Conservation (phyloP, 371 early-diverging fungal genomes). For the Apophysomyces ossiformis region DNA sequence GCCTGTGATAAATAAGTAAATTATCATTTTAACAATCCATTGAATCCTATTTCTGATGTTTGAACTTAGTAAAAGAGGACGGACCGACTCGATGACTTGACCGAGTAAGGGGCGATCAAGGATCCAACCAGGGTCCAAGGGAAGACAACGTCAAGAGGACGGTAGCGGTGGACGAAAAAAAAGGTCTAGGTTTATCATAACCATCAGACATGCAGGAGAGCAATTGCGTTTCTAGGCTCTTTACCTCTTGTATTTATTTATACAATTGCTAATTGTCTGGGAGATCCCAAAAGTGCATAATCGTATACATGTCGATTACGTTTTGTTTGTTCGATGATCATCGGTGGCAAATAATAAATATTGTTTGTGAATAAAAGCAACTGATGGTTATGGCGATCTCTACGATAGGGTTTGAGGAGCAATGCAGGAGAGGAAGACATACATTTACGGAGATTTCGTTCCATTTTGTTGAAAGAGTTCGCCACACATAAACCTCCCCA, state of each 20-base stretch:
- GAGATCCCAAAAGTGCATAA: not conserved
- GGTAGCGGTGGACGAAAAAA: not conserved
- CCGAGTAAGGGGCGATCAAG: not conserved
- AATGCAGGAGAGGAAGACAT: conserved; percentile 1
- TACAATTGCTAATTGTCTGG: not conserved
- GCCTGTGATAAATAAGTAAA: too few species aligned
- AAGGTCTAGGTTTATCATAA: conserved; percentile 2
- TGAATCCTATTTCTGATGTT: too few species aligned
- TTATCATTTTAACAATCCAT: too few species aligned
- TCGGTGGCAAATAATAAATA: not conserved
- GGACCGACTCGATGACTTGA: not conserved
- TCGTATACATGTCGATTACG: not conserved
- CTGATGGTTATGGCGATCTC: not conserved
- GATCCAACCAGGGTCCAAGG: conserved; percentile 8
- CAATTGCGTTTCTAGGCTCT: not conserved
- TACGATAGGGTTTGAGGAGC: conserved; percentile 3
- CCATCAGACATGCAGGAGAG: conserved; percentile 3
- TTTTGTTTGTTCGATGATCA: not conserved
- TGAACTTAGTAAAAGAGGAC: too few species aligned
- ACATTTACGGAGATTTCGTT: conserved; percentile 9
- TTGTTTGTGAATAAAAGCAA: not conserved
- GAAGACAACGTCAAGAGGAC: conserved; percentile 9
- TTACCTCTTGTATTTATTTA: not conserved
- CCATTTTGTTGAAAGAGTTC: not conserved
- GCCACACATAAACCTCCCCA: conserved; percentile 6